Percentiles rank a stretch among this genome's conserved stretches.
phyloP scores from a whole-genome alignment of 805 yeast species.

The Ogataea saltuana region DNA sequence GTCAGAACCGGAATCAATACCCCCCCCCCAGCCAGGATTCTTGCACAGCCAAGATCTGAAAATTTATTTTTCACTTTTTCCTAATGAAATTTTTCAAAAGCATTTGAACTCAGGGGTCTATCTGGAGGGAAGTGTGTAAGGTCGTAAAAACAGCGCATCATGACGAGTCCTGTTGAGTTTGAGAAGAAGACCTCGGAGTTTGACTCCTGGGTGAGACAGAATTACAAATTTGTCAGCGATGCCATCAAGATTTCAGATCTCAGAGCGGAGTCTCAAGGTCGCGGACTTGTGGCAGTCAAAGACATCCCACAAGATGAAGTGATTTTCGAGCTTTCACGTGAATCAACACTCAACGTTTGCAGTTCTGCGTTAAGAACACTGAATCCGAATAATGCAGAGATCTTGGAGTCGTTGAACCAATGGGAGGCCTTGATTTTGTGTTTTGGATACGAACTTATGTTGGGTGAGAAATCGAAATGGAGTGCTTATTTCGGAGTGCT shows the following conservation, averaged over 20 bases:
- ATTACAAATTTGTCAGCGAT: constrained; percentile 51
- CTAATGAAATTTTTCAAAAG: background rate
- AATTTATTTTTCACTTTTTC: background rate
- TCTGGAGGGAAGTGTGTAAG: too few species aligned
- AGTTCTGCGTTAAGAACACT: constrained; percentile 48
- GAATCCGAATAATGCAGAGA: constrained; percentile 35
- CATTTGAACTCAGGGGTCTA: too few species aligned
- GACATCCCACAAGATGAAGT: constrained; percentile 63
- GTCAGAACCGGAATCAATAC: background rate
- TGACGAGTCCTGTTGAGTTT: constrained; percentile 17
- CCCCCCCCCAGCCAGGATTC: too few species aligned
- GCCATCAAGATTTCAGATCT: constrained; percentile 64
- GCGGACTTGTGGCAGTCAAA: constrained; percentile 69
- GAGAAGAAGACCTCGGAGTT: constrained; percentile 41
- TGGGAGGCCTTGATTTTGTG: constrained; percentile 81
- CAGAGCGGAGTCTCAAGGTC: constrained; percentile 62
- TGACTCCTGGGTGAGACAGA: constrained; percentile 43
- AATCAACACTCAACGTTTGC: constrained; percentile 55
- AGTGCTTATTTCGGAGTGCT: constrained; percentile 66
- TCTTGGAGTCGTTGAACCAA: constrained; percentile 48
- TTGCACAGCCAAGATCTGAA: background rate
- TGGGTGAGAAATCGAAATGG: constrained; percentile 59
- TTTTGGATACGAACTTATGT: constrained; percentile 59
- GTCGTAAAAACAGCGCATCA: too few species aligned
- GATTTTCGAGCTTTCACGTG: constrained; percentile 69